Conservation (phyloP, 2,329 filamentous ascomycete genomes). For the Talaromyces sp. region DNA sequence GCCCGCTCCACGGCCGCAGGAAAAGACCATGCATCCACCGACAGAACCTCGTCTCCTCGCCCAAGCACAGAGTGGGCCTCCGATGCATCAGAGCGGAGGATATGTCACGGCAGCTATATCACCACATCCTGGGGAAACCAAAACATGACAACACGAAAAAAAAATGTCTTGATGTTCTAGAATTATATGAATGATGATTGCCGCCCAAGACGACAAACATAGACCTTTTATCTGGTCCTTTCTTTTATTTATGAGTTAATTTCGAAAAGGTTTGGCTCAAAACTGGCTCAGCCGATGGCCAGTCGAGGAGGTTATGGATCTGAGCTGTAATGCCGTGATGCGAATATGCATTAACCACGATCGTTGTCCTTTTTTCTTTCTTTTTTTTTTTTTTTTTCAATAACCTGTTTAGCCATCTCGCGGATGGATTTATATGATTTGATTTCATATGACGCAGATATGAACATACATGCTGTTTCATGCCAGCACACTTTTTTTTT, state of each 20-base stretch:
- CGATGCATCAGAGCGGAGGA: conserved; percentile 1
- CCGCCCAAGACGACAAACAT: not conserved
- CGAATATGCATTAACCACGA: not conserved
- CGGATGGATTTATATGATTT: not conserved
- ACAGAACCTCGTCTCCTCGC: conserved; percentile 2
- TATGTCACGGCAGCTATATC: conserved; percentile 4
- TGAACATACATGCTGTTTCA: not conserved
- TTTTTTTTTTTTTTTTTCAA: not conserved
- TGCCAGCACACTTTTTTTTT: not conserved
- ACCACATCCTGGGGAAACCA: conserved; percentile 9
- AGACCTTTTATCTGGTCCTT: not conserved
- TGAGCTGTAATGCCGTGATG: not conserved
- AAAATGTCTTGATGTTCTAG: not conserved
- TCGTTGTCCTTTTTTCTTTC: not conserved
- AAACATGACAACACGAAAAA: conserved; percentile 1
- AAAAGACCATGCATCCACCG: conserved; percentile 2
- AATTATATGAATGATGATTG: not conserved
- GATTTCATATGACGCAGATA: not conserved
- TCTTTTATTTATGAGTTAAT: not conserved
- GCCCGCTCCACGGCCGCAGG: conserved; percentile 2
- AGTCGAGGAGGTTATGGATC: not conserved
- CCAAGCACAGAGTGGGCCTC: conserved; percentile 2
- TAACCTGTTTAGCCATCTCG: not conserved
- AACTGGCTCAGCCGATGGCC: not conserved
- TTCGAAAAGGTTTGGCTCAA: not conserved